Evolutionary conservation across 352 stramenopile genomes (phyloP).

Genomic region (Phytophthora citrophthora): DNA sequence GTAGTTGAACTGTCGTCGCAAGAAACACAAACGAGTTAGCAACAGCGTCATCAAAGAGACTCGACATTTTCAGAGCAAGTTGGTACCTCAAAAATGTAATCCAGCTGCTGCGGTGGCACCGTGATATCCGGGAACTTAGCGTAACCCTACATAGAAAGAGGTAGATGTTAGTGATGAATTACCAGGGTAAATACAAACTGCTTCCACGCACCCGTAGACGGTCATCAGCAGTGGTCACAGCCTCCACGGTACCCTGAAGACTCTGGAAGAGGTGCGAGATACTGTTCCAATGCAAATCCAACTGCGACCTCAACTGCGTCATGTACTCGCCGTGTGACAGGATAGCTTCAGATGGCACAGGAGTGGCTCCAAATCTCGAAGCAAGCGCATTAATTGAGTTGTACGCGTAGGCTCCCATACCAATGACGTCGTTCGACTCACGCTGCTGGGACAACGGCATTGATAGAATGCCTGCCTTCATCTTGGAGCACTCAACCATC

Average conservation of each 20-base stretch:
- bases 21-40: constrained; percentile 20
- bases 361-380: constrained; percentile 65
- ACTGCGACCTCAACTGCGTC: constrained; percentile 83
- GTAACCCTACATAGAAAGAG: constrained; percentile 56
- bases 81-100: constrained; percentile 91
- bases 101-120: constrained; percentile 77
- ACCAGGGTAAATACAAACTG: not conserved
- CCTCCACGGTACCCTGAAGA: constrained; percentile 74
- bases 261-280: constrained; percentile 85
- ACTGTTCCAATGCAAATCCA: constrained; percentile 90
- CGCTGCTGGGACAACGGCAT: constrained; percentile 78
- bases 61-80: not conserved
- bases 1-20: constrained; percentile 77
- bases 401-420: constrained; percentile 73
- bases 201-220: constrained; percentile 64
- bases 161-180: constrained; percentile 4
- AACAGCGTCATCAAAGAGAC: not conserved
- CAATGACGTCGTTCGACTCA: constrained; percentile 72
- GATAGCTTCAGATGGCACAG: constrained; percentile 72
- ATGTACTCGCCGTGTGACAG: constrained; percentile 88
- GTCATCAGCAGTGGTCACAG: constrained; percentile 64
- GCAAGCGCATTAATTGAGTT: constrained; percentile 85
- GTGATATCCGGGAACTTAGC: constrained; percentile 70
- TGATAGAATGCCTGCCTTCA: constrained; percentile 80
- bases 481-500: constrained; percentile 79